Conservation (phyloP, 257 asterid genomes). For the Catharanthus roseus region DNA sequence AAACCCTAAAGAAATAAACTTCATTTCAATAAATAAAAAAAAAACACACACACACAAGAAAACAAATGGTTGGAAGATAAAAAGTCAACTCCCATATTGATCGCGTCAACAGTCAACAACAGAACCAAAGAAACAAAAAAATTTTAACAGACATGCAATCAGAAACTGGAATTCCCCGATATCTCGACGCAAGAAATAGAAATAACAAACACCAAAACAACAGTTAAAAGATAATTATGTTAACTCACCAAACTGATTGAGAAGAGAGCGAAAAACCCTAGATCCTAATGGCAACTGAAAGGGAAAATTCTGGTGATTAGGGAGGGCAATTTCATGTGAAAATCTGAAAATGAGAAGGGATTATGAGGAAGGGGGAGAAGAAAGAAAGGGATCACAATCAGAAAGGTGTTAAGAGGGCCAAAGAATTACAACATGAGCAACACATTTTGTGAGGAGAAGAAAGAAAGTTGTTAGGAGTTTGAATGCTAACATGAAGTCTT, state of each 20-base stretch:
- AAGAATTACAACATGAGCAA: slow-evolving; percentile 21
- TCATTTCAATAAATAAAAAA: too few relatives aligned
- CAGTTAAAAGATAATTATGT: neutral
- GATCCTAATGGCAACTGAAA: slow-evolving; percentile 3
- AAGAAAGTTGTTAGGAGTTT: slow-evolving; percentile 22
- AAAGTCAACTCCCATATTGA: slow-evolving; percentile 5
- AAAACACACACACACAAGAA: neutral
- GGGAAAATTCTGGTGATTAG: neutral
- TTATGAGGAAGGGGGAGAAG: neutral
- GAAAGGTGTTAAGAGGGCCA: slow-evolving; percentile 9
- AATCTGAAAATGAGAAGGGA: neutral
- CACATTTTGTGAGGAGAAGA: slow-evolving; percentile 26
- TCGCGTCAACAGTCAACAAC: neutral
- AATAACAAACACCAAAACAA: neutral
- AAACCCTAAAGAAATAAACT: slow-evolving; percentile 3
- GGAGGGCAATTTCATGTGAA: neutral
- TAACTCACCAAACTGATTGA: slow-evolving; percentile 9
- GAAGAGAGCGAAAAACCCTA: slow-evolving; percentile 16
- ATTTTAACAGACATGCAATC: neutral
- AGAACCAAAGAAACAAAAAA: neutral
- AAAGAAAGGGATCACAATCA: neutral
- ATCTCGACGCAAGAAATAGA: too few relatives aligned
- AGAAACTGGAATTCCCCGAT: neutral
- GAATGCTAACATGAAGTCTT: neutral
- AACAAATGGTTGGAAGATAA: neutral